Conservation (phyloP, 108 stramenopile species). For the Nitzschia sp. region DNA sequence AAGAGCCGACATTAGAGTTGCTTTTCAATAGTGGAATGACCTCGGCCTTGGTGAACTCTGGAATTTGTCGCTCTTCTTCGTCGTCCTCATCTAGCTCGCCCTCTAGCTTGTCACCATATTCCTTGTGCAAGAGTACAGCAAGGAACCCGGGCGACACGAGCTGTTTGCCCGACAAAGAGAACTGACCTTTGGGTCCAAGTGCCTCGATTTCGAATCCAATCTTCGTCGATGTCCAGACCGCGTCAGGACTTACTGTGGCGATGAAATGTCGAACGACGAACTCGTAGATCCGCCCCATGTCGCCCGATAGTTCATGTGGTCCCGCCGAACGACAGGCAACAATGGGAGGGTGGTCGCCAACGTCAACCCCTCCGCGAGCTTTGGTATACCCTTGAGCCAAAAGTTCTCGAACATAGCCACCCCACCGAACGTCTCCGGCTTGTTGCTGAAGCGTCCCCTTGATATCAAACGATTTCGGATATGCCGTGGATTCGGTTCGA, state of each 20-base stretch:
- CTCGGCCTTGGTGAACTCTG: constrained; percentile 79
- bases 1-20: constrained; percentile 23
- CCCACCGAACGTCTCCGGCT: constrained; percentile 70
- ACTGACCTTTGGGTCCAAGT: constrained; percentile 73
- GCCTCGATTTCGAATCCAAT: constrained; percentile 67
- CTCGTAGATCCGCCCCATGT: constrained; percentile 88
- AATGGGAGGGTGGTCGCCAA: constrained; percentile 91
- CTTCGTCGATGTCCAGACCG: constrained; percentile 83
- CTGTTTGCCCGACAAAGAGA: constrained; percentile 76
- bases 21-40: constrained; percentile 46
- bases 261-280: constrained; percentile 87
- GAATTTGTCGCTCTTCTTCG: constrained; percentile 74
- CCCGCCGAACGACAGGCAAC: constrained; percentile 71
- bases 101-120: constrained; percentile 78
- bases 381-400: constrained; percentile 57
- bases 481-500: constrained; percentile 79
- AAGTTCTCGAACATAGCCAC: constrained; percentile 68
- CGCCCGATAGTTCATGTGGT: constrained; percentile 68
- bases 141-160: constrained; percentile 80
- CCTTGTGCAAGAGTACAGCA: constrained; percentile 71
- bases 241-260: constrained; percentile 86
- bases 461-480: constrained; percentile 86
- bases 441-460: constrained; percentile 76
- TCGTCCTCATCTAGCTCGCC: constrained; percentile 69
- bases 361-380: constrained; percentile 76